Conservation (phyloP, 2,329 filamentous ascomycete species). For the Botrytis fabae region DNA sequence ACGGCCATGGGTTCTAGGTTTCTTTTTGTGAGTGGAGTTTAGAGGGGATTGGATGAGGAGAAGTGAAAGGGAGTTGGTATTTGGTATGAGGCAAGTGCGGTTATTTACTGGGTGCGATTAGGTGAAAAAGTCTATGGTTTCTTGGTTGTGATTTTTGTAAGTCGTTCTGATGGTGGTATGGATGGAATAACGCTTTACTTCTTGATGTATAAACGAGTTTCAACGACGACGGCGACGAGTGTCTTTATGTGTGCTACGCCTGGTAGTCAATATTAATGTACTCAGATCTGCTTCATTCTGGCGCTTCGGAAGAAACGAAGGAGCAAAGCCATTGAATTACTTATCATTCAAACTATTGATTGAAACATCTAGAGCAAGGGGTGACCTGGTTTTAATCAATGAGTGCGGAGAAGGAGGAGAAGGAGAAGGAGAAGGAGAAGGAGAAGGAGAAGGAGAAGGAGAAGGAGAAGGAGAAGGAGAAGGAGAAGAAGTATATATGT, state of each 20-base stretch:
- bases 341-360: neutral
- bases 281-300: too few relatives aligned
- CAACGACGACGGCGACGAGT: too few relatives aligned
- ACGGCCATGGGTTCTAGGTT: neutral
- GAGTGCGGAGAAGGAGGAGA: neutral
- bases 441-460: neutral
- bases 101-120: neutral
- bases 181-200: too few relatives aligned
- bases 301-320: too few relatives aligned
- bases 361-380: neutral
- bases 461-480: neutral
- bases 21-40: neutral
- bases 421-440: neutral
- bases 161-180: neutral
- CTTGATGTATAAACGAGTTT: too few relatives aligned
- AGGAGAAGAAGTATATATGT: too few relatives aligned
- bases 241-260: too few relatives aligned
- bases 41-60: neutral
- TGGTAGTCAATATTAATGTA: too few relatives aligned
- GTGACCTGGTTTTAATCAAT: neutral
- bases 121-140: neutral
- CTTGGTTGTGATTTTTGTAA: neutral
- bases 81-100: neutral
- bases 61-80: neutral
- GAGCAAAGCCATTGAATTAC: too few relatives aligned